These are phyloP conservation scores for Solanum bukasovii DNA, from an alignment of 257 asterid genomes.

Conservation along the genomic window DNA sequence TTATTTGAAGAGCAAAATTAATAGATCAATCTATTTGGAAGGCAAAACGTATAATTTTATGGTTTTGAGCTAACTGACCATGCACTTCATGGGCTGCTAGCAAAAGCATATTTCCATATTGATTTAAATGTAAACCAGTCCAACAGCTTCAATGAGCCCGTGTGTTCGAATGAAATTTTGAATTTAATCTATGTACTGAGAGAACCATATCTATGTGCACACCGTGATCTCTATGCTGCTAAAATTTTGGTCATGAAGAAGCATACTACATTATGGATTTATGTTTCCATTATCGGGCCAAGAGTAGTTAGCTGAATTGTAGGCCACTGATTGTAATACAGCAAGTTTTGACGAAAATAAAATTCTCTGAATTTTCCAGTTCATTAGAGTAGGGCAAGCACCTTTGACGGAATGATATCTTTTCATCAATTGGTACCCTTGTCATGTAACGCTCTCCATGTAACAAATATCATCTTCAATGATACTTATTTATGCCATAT, in stretches of 20 bases:
- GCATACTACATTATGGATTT: background rate
- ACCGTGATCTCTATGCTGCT: background rate
- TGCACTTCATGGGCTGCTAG: background rate
- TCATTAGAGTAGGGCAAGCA: background rate
- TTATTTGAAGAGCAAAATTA: background rate
- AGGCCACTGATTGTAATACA: background rate
- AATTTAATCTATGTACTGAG: too few relatives aligned
- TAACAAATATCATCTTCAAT: background rate
- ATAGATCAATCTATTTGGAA: background rate
- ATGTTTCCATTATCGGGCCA: background rate
- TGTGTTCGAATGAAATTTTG: background rate
- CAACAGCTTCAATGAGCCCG: background rate
- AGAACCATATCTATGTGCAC: background rate
- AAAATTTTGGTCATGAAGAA: background rate
- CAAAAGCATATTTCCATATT: background rate
- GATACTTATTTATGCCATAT: background rate
- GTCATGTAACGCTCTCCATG: background rate
- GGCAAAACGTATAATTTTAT: too few relatives aligned
- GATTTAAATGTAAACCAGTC: background rate
- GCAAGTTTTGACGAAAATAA: background rate
- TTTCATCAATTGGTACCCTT: background rate
- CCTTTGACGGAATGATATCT: background rate
- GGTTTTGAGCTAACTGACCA: background rate
- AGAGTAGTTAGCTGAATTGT: background rate
- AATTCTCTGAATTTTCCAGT: background rate